Base-by-base conservation (phyloP, 495 filamentous ascomycete species). In the Tirmania nivea region DNA sequence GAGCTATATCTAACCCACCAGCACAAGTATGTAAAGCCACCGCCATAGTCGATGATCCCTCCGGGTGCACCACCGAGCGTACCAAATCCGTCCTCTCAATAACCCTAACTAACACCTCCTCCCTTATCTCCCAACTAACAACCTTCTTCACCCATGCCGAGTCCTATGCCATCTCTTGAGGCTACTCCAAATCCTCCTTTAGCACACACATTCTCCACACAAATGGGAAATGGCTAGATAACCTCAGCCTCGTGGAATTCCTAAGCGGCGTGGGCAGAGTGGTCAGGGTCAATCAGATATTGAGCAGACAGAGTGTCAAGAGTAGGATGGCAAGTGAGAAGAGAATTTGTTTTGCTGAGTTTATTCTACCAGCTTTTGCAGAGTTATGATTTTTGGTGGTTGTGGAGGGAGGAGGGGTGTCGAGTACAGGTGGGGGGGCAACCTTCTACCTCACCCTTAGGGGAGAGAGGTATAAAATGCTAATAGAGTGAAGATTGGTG, bases 361-460 rank as follows among this genome's bases (percentile, higher is more conserved):
- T 99, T 64, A 72, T 76, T 42, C 2, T 99, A 99, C 59, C 90
- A 93, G 12, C 65, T 96, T 20, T 74, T 99, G 58, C 90, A 99
- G 65, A 83, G 79, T n/a, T 96, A 87, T 79, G 90, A 99, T 66
- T 99, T 86, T 80, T 95, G 83, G 82, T 66, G 78, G 52, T 70
- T 96, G 67, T 87, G 81, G 61, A 63, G 69, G 20, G 69, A 64
- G 2, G 72, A 75, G 25, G 75, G 73, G 36, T 65, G 62, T 48
- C 49, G 59, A 37, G 48, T 65, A 8, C 62, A 64, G 36, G 62
- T 64, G 52, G n/a, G 11, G 14, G 4, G 14, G n/a, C n/a, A n/a
- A n/a, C n/a, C n/a, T n/a, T n/a, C n/a, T n/a, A n/a, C n/a, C n/a
- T n/a, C n/a, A n/a, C n/a, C n/a, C n/a, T n/a, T n/a, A n/a, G n/a